phyloP scores from a whole-genome alignment of 2,329 filamentous ascomycete species.

The Stemphylium beticola region DNA sequence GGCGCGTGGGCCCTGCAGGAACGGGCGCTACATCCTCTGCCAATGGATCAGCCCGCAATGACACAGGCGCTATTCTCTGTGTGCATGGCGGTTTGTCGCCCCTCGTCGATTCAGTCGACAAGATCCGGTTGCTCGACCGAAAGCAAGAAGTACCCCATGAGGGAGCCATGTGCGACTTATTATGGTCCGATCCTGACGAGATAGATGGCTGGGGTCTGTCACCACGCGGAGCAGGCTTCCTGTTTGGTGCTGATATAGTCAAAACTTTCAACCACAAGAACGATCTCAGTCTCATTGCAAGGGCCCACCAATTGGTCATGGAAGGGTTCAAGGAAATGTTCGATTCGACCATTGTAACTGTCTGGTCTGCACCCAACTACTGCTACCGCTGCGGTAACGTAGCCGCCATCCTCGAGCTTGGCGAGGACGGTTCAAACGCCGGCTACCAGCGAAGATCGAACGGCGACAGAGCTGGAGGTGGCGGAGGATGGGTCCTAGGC shows the following conservation, averaged over 20 bases:
- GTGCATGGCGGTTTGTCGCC: conserved; percentile 94
- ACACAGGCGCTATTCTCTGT: conserved; percentile 75
- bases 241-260: conserved; percentile 95
- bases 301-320: conserved; percentile 98
- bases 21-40: conserved; percentile 78
- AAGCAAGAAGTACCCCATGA: conserved; percentile 99
- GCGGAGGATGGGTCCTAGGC: conserved; percentile 45
- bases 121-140: conserved; percentile 87
- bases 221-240: conserved; percentile 90
- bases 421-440: conserved; percentile 72
- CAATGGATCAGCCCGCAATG: conserved; percentile 62
- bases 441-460: conserved; percentile 63
- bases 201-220: conserved; percentile 97
- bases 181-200: conserved; percentile 98
- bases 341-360: conserved; percentile 84
- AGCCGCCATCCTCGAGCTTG: conserved; percentile 89
- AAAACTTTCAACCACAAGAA: conserved; percentile 94
- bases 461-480: conserved; percentile 65
- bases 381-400: conserved; percentile 65
- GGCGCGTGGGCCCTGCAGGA: conserved; percentile 74
- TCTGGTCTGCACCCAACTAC: conserved; percentile 85
- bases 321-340: conserved; percentile 99
- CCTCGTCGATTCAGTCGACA: conserved; percentile 90
- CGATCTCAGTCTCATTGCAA: conserved; percentile 87
- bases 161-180: conserved; percentile 96